Evolutionary conservation across 768 basidiomycete species (phyloP), one percentile per base, ranked within the genome.

Genomic region (Lyophyllum shimeji): DNA sequence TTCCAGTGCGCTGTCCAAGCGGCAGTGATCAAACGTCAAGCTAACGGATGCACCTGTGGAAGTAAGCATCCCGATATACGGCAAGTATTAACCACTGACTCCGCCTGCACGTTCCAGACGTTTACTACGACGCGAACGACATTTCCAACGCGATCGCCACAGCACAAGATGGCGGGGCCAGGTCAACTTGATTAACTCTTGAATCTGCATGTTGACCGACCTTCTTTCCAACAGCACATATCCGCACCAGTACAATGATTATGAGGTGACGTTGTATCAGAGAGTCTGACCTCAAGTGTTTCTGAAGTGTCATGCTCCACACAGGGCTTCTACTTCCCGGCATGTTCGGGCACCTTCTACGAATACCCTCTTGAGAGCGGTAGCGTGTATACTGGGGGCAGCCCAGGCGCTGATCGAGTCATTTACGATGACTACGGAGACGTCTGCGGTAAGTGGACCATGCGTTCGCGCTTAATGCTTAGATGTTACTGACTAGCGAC

Each of bases 401-500:
- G 66, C 45, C 68, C 67, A 1, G 69, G 67, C 18, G 63, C 67
- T 15, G 65, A 71, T 49, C 65, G 67, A n/a, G 69, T 68, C 34
- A 66, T 69, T 43, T 71, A 67, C 48, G 66, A 71, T 61, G 33
- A 59, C 24, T 51, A 39, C 43, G 61, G 57, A 33, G 45, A 65
- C 33, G 55, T 69, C 49, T 71, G 68, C 46, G 60, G 69, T 71
- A 39, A 57, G 66, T 49, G 49, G 20, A n/a, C 7, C 34, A 40
- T n/a, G 39, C 46, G 34, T 20, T 25, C 17, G 34, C 20, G 12
- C 13, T 39, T 11, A 31, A 12, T 13, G 9, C 24, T 20, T 3
- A 42, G 13, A 39, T 20, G 37, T 17, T 20, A 43, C 49, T 59
- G 24, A 59, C 24, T 5, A 43, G 25, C 25, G 23, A 18, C 37